A percentile compares a stretch with the other conserved stretches of the same genome.
Conservation (phyloP, 192 early-diverging fungal genomes). For the Coemansia sp. region DNA sequence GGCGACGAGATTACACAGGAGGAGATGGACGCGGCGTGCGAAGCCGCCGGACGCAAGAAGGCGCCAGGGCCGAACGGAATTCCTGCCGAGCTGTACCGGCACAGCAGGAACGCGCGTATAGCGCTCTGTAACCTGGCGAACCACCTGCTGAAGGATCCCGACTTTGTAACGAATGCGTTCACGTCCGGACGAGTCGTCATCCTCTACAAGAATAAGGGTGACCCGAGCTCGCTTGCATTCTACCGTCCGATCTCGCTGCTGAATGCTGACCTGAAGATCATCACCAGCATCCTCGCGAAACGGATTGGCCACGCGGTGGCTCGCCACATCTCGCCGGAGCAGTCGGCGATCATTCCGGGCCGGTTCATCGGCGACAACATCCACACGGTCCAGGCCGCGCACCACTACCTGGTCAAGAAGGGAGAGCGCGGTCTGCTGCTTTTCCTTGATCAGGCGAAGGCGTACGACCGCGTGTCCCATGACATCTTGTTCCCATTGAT, state of each 20-base stretch:
- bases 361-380: slow-evolving; percentile 7
- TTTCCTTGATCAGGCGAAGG: slow-evolving; percentile 22
- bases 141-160: background rate
- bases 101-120: background rate
- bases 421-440: background rate
- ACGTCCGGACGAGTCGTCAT: slow-evolving; percentile 4
- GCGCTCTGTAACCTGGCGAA: slow-evolving; percentile 1
- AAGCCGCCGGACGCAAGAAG: too few species aligned
- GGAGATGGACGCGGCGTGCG: too few species aligned
- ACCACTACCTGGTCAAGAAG: slow-evolving; percentile 2
- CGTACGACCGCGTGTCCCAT: slow-evolving; percentile 13
- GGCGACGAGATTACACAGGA: too few species aligned
- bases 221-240: background rate
- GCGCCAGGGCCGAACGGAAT: background rate
- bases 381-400: slow-evolving; percentile 9
- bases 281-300: background rate
- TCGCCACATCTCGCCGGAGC: background rate
- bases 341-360: slow-evolving; percentile 11
- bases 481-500: slow-evolving; percentile 7
- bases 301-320: background rate
- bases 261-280: background rate
- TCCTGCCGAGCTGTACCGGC: background rate
- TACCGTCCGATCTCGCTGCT: background rate
- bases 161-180: background rate
- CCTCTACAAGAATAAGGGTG: slow-evolving; percentile 3